These are phyloP conservation scores for Fusarium avenaceum DNA, from an alignment of 2,329 filamentous ascomycete genomes.

Conservation along the genomic window DNA sequence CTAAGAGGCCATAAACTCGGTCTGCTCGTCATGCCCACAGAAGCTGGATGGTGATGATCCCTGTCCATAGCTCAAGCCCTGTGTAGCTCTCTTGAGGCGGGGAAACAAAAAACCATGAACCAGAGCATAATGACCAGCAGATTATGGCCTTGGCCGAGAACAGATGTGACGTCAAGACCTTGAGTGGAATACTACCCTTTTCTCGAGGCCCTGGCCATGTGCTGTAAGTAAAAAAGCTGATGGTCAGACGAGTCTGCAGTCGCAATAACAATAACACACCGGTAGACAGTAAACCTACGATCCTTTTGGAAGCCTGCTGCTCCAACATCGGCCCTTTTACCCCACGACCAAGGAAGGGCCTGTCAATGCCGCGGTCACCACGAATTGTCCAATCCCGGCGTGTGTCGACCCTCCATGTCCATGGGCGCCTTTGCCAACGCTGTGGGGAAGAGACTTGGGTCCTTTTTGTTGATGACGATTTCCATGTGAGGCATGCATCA, in stretches of 20 bases:
- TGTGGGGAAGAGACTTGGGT: slow-evolving; percentile 31
- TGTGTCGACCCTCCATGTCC: slow-evolving; percentile 32
- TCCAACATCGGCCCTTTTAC: slow-evolving; percentile 44
- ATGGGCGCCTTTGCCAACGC: slow-evolving; percentile 6
- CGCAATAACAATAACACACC: background rate
- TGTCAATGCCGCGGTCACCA: slow-evolving; percentile 20
- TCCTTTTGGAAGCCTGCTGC: slow-evolving; percentile 6
- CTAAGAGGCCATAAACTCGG: slow-evolving; percentile 1
- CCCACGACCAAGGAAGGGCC: slow-evolving; percentile 36
- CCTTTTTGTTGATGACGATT: slow-evolving; percentile 29
- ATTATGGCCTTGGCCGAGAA: slow-evolving; percentile 1
- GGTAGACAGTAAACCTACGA: background rate
- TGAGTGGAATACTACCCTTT: background rate
- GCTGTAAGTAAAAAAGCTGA: background rate
- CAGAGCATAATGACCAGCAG: background rate
- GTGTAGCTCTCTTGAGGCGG: background rate
- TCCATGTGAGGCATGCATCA: background rate
- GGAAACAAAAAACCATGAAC: slow-evolving; percentile 2
- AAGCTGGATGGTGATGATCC: background rate
- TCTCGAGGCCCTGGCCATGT: background rate
- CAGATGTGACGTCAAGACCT: slow-evolving; percentile 22
- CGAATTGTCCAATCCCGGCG: slow-evolving; percentile 27
- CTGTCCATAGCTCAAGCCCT: background rate
- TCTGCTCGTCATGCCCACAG: background rate
- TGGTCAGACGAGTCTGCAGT: slow-evolving; percentile 14